Percentiles rank a stretch among this genome's conserved stretches.
Conservation (phyloP, 2,329 filamentous ascomycete genomes). For the Neurospora crassa region DNA sequence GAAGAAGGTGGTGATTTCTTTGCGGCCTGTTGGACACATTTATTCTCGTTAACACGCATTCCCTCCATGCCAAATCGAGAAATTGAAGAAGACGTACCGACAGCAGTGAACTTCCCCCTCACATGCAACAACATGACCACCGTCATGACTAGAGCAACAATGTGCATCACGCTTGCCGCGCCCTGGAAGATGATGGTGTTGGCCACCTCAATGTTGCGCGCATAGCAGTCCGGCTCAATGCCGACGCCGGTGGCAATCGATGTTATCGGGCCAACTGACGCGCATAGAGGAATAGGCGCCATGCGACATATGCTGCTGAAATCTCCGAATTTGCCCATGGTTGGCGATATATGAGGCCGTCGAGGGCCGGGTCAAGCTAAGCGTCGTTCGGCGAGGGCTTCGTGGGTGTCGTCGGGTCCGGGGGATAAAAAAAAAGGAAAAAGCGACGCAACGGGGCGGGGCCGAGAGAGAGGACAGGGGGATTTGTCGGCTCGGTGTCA, state of each 20-base stretch:
- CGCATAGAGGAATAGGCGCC: constrained; percentile 78
- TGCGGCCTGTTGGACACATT: constrained; percentile 37
- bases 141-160: constrained; percentile 82
- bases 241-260: constrained; percentile 59
- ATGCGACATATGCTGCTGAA: constrained; percentile 80
- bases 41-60: constrained; percentile 6
- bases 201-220: constrained; percentile 87
- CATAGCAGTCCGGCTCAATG: constrained; percentile 86
- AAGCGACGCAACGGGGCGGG: neutral
- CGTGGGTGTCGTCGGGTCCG: neutral
- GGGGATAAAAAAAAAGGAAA: neutral
- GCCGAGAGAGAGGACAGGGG: neutral
- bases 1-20: constrained; percentile 80
- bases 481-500: neutral
- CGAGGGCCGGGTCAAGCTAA: neutral
- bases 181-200: constrained; percentile 98
- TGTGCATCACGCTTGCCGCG: constrained; percentile 86
- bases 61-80: neutral
- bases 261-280: constrained; percentile 68
- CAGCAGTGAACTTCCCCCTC: constrained; percentile 93
- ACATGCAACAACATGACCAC: constrained; percentile 97
- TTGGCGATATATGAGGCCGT: constrained; percentile 8
- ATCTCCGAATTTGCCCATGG: constrained; percentile 79
- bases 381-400: neutral
- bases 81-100: constrained; percentile 58